Base-by-base conservation (phyloP, 2,329 filamentous ascomycete species). In the Paracoccidioides brasiliensis region DNA sequence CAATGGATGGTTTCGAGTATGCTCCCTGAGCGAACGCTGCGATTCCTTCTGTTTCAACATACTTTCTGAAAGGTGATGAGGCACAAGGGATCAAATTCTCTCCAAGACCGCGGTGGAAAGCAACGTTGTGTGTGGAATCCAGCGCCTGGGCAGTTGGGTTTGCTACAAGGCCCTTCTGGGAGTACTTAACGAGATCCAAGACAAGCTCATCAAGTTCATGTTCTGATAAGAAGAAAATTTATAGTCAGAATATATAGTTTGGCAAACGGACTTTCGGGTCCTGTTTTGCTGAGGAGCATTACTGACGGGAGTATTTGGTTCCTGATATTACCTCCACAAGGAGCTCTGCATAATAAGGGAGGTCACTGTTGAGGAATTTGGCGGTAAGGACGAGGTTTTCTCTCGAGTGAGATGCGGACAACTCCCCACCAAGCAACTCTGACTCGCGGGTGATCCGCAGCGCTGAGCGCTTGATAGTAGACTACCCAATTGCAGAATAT, bases 311-410 rank as follows among this genome's bases (percentile, higher is more conserved):
- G 73, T 88, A 98, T 76, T 89, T 93, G 64, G 91, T 95, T 74
- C 88, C 78, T 59, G 85, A 84, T 67, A 93, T 80, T 66, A 96
- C 87, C 79, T 98, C 94, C 68, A 86, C 89, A 64, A 98, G 81
- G 62, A 98, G 80, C 79, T 98, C 93, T 67, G 90, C 83, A 73
- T 95, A 98, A 82, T 97, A 98, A 64, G 93, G 93, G 63, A 98
- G 83, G 72, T 98, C 90, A 71, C 93, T 84, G 70, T 89, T 84
- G 63, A 98, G 83, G 80, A 98, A 98, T 78, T 86, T 95, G 71
- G 93, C 88, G 74, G 91, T 85, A 67, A 98, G 77, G 58, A 98
- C 83, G 61, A 98, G 77, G 70, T 90, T 90, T 79, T 98, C 93
- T 69, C 91, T 86, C 66, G 89, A 90, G 77, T 96, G 90, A 74